Base-by-base conservation (phyloP, 495 filamentous ascomycete genomes). In the Acidiella bohemica region DNA sequence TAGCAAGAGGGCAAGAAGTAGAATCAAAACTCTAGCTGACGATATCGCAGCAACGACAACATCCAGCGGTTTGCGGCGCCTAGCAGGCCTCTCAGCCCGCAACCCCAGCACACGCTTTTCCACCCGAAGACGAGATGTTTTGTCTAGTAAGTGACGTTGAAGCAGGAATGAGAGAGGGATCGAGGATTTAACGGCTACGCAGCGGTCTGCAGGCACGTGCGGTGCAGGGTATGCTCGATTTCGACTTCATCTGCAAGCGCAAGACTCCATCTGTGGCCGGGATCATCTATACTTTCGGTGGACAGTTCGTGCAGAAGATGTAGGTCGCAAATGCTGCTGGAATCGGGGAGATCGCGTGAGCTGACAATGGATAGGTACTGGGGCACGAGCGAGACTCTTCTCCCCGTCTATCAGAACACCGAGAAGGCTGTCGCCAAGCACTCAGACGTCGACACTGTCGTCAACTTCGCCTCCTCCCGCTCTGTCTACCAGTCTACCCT, bases 301-400 rank as follows among this genome's bases (percentile, higher is more conserved):
- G 90, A 39, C 90, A 97, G 62, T 97, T 96, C 77, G 92, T 97
- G 53, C 94, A 86, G 75, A 97, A 97, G 78, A 97, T 97, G 90
- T 80, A 61, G 42, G 68, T 54, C 14, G n/a, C n/a, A n/a, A n/a
- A n/a, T n/a, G n/a, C n/a, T n/a, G n/a, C n/a, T n/a, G n/a, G n/a
- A n/a, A n/a, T n/a, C n/a, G n/a, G n/a, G n/a, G n/a, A n/a, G n/a
- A n/a, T n/a, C n/a, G n/a, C n/a, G n/a, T n/a, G 31, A 32, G 20
- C 36, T 36, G 34, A 41, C 36, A 42, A 19, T 16, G 10, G 11
- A 29, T 30, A 75, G 72, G 72, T 93, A 97, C 78, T 97, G 90
- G 90, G 90, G 90, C 56, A 97, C 90, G 49, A 95, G 87, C 67
- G 90, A 97, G 73, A 97, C 90, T 32, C 80, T 97, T 26, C 81